Base-by-base conservation (phyloP, 164 flowering plant genomes). In the Liquidambar formosana region DNA sequence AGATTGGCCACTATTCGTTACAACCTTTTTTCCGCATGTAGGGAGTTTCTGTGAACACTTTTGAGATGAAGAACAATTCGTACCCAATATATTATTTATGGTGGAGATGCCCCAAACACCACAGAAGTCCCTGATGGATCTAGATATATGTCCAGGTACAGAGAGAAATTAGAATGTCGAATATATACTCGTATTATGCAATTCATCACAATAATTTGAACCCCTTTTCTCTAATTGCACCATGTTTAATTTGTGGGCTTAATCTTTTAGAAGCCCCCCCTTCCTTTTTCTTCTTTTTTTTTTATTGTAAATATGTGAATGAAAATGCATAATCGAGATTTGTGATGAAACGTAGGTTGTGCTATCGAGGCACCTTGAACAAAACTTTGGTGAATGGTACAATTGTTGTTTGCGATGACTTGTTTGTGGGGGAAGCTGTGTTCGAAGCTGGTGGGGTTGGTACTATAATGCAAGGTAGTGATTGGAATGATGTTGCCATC, bases 401-500 rank as follows among this genome's bases (percentile, higher is more conserved):
- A 74, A 83, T 89, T n/a, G 83, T 89, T 43, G 43, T 88, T 0
- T 88, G 90, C 49, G 89, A 82, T 45, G 21, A 0, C 0, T 1
- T 73, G 26, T 41, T 1, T 21, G 1, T 0, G 9, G 80, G 78
- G 12, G n/a, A 1, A 0, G 60, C 28, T 5, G n/a, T 70, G 4
- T 19, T 70, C 6, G 0, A 2, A 0, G 81, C 77, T 1, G 82
- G 83, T 51, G 90, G 85, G 5, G 69, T 66, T 28, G 90, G 89
- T n/a, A 62, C 76, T 4, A 62, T 89, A 18, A 73, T 74, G 84
- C 78, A 64, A 41, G 76, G 61, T 43, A 25, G 4, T 4, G 21
- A 6, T 2, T 33, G 6, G 4, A 46, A 15, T n/a, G 87, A 87
- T 73, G 13, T 38, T 1, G 78, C 88, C 45, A 71, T 53, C 53